Evolutionary conservation across 2,329 filamentous ascomycete species (phyloP).

Genomic region (Neonectria coccinea): DNA sequence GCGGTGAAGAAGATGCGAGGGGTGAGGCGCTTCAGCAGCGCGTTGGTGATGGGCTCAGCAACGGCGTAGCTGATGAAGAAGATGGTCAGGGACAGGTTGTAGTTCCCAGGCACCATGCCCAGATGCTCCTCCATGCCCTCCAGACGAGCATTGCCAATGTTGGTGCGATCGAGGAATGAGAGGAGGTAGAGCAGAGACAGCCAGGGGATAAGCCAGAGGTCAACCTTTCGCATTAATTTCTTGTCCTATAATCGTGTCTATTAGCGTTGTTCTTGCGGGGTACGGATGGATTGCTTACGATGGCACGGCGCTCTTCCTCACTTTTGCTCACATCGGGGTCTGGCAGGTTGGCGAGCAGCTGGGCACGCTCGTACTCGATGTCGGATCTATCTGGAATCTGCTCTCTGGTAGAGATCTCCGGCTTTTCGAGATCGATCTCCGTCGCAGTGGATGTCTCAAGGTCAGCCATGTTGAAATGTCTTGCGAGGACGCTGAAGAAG

Average conservation of each 20-base stretch:
- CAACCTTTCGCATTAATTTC: constrained; percentile 67
- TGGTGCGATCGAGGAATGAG: constrained; percentile 57
- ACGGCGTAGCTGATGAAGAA: constrained; percentile 79
- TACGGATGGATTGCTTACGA: constrained; percentile 58
- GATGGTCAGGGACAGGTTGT: constrained; percentile 68
- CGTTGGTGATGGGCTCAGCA: constrained; percentile 73
- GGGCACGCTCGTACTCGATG: constrained; percentile 45
- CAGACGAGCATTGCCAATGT: constrained; percentile 63
- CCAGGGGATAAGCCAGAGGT: constrained; percentile 68
- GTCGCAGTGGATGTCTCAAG: not conserved
- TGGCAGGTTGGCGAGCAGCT: constrained; percentile 46
- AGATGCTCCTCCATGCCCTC: constrained; percentile 37
- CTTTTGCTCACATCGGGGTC: constrained; percentile 68
- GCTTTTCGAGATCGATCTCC: not conserved
- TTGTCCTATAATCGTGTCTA: constrained; percentile 49
- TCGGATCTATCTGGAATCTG: not conserved
- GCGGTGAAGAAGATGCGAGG: constrained; percentile 72
- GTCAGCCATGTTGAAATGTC: not conserved
- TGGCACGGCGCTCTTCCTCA: constrained; percentile 68
- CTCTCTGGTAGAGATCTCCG: not conserved
- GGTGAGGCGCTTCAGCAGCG: constrained; percentile 72
- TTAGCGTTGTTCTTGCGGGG: not conserved
- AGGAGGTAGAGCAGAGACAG: constrained; percentile 68
- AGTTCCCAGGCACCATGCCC: constrained; percentile 57
- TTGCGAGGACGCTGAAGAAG: not conserved